Conservation (phyloP, 495 filamentous ascomycete species). For the Neurospora terricola region DNA sequence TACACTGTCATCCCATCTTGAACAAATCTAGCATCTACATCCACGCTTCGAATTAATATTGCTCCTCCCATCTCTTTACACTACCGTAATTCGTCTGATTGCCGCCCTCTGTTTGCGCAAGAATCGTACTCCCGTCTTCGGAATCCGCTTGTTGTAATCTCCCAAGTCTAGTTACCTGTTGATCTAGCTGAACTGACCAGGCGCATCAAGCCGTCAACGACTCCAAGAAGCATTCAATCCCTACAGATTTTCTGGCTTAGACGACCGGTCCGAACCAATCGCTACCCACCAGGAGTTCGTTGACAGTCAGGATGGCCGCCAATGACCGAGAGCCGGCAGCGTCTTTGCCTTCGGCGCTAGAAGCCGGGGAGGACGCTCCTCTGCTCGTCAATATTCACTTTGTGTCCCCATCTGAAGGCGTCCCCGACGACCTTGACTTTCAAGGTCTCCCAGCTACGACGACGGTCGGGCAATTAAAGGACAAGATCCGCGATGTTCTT, state of each 20-base stretch:
- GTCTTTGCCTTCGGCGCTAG: constrained; percentile 13
- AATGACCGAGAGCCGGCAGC: background rate
- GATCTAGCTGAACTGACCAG: background rate
- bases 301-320: constrained; percentile 8
- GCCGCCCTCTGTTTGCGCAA: background rate
- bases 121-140: background rate
- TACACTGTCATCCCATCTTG: background rate
- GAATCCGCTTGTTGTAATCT: background rate
- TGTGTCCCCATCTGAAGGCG: constrained; percentile 51
- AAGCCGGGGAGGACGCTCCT: constrained; percentile 11
- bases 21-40: background rate
- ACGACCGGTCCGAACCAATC: background rate
- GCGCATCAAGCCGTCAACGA: background rate
- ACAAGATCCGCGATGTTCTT: constrained; percentile 46
- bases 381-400: constrained; percentile 48
- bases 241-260: background rate
- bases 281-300: background rate
- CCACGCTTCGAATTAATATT: background rate
- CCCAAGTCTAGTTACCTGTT: background rate
- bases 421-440: constrained; percentile 21
- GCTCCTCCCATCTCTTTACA: background rate
- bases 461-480: constrained; percentile 52
- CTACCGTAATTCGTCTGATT: background rate
- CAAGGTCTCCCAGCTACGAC: constrained; percentile 36
- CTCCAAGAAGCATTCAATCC: background rate